Conservation (phyloP, 352 stramenopile species). For the Phytopythium aichiense region DNA sequence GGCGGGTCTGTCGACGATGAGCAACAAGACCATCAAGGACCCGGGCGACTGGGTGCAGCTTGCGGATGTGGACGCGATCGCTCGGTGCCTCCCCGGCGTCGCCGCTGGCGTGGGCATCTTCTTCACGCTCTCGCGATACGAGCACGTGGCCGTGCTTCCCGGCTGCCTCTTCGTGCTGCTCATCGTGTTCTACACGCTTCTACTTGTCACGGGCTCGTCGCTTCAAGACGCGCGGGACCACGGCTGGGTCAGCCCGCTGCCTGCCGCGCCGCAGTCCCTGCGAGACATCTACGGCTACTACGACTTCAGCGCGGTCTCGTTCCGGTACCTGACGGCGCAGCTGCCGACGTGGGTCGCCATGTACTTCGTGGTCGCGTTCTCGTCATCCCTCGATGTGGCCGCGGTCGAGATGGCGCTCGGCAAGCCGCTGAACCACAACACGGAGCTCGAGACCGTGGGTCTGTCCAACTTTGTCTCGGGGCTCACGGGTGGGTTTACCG, state of each 20-base stretch:
- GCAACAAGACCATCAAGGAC: slow-evolving; percentile 88
- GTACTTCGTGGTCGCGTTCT: slow-evolving; percentile 98
- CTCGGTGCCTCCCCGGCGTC: slow-evolving; percentile 87
- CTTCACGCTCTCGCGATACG: slow-evolving; percentile 69
- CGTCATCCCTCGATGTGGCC: slow-evolving; percentile 96
- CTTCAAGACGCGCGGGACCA: slow-evolving; percentile 86
- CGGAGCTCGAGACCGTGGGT: slow-evolving; percentile 94
- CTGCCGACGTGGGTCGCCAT: slow-evolving; percentile 94
- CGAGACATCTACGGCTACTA: slow-evolving; percentile 81
- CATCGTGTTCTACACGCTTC: slow-evolving; percentile 70
- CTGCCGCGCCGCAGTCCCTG: slow-evolving; percentile 51
- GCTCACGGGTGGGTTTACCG: slow-evolving; percentile 95
- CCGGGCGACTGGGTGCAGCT: slow-evolving; percentile 83
- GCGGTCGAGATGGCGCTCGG: slow-evolving; percentile 97
- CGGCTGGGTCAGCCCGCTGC: slow-evolving; percentile 90
- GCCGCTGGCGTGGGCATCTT: slow-evolving; percentile 83
- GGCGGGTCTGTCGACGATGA: slow-evolving; percentile 84
- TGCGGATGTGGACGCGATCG: slow-evolving; percentile 61
- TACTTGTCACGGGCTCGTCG: slow-evolving; percentile 69
- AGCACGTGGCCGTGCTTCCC: slow-evolving; percentile 84
- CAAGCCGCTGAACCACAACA: slow-evolving; percentile 93
- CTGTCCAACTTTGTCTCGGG: slow-evolving; percentile 96
- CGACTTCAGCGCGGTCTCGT: slow-evolving; percentile 58
- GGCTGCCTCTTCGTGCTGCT: slow-evolving; percentile 89
- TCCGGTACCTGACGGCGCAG: slow-evolving; percentile 54